phyloP scores from a whole-genome alignment of 169 alveolate genomes.

The Perkinsus olseni region DNA sequence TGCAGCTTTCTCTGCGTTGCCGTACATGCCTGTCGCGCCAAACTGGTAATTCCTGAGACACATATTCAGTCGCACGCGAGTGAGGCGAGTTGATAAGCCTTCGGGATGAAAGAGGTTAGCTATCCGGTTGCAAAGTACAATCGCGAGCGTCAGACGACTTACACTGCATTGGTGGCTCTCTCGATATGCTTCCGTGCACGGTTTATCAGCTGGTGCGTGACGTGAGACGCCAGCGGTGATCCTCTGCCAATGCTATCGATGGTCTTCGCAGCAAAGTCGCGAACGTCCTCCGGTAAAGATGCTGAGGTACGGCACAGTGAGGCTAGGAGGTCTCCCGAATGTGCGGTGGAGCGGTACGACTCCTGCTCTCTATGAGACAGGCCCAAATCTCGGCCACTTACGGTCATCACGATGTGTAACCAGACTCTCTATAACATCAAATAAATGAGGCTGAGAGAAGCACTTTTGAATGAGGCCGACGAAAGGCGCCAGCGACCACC shows the following conservation, averaged over 20 bases:
- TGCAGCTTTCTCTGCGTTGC: background rate
- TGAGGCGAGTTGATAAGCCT: too few relatives aligned
- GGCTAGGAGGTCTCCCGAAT: background rate
- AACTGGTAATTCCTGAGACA: background rate
- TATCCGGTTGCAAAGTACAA: too few relatives aligned
- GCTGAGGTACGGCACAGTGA: background rate
- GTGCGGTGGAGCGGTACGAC: background rate
- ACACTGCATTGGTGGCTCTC: background rate
- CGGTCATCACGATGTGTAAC: background rate
- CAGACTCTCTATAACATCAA: background rate
- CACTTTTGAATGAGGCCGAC: background rate
- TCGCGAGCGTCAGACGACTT: background rate
- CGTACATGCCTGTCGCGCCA: background rate
- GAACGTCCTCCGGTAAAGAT: background rate
- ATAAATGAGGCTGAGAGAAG: background rate
- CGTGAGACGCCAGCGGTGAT: background rate
- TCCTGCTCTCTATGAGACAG: background rate
- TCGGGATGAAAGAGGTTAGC: too few relatives aligned
- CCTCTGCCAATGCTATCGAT: background rate
- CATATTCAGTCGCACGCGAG: too few relatives aligned
- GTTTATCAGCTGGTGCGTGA: background rate
- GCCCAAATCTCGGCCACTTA: background rate
- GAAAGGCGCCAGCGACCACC: background rate
- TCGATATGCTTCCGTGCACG: background rate
- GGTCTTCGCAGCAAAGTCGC: background rate